These are phyloP conservation scores for Didymella exigua DNA, from an alignment of 2,329 filamentous ascomycete species.

Conservation along the genomic window DNA sequence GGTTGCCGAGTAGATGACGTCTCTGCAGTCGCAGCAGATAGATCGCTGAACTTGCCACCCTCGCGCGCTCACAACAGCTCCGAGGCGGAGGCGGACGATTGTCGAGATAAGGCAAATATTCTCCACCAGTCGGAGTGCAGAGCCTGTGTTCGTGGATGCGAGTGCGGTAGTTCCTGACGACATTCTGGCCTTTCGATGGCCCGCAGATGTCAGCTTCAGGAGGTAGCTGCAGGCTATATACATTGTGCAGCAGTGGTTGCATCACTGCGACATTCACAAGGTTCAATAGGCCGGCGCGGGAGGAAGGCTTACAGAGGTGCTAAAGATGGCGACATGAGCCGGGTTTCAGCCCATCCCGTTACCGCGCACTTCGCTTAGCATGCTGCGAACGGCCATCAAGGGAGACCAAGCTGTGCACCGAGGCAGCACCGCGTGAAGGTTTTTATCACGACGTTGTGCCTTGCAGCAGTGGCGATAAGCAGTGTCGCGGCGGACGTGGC, in stretches of 20 bases:
- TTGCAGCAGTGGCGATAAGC: slow-evolving; percentile 7
- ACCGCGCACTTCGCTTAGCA: slow-evolving; percentile 12
- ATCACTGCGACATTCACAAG: not conserved
- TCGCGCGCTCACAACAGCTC: not conserved
- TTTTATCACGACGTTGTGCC: not conserved
- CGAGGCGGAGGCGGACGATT: not conserved
- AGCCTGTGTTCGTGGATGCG: not conserved
- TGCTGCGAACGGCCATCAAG: slow-evolving; percentile 11
- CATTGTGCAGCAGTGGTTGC: slow-evolving; percentile 1
- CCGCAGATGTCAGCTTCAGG: slow-evolving; percentile 2
- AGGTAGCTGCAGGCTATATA: slow-evolving; percentile 1
- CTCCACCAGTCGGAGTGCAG: slow-evolving; percentile 5
- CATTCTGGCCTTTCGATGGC: slow-evolving; percentile 1
- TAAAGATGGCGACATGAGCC: slow-evolving; percentile 5
- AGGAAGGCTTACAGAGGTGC: not conserved
- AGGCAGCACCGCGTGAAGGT: not conserved
- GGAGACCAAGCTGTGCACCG: slow-evolving; percentile 8
- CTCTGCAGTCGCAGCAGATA: not conserved
- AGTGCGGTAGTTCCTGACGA: slow-evolving; percentile 2
- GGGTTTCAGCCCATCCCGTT: slow-evolving; percentile 17
- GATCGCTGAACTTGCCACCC: not conserved
- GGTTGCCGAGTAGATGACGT: slow-evolving; percentile 2
- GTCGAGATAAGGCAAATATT: not conserved
- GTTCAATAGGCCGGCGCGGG: slow-evolving; percentile 3
- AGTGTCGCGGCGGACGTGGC: not conserved